These are phyloP conservation scores for Colletotrichum scovillei DNA, from an alignment of 2,329 filamentous ascomycete genomes.

Conservation along the genomic window DNA sequence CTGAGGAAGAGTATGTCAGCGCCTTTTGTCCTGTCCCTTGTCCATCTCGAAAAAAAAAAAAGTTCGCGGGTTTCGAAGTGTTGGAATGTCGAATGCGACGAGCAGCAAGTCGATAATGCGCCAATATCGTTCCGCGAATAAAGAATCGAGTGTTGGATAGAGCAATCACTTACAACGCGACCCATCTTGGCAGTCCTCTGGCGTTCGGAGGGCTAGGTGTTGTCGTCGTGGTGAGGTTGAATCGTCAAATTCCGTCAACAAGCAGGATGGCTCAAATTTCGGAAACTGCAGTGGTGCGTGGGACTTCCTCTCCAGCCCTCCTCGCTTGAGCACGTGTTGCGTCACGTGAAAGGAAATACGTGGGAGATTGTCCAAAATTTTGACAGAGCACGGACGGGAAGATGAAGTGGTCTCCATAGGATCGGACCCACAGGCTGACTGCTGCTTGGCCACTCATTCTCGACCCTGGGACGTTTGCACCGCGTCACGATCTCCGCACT, in stretches of 20 bases:
- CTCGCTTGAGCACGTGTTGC: constrained; percentile 21
- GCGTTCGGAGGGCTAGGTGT: constrained; percentile 36
- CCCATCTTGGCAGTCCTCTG: constrained; percentile 56
- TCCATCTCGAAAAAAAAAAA: constrained; percentile 14
- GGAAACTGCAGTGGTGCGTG: background rate
- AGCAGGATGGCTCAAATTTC: background rate
- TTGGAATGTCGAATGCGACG: constrained; percentile 15
- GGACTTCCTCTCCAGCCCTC: constrained; percentile 6
- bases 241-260: background rate
- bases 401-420: constrained; percentile 3
- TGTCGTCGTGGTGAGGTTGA: constrained; percentile 35
- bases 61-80: constrained; percentile 23
- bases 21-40: background rate
- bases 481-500: constrained; percentile 35
- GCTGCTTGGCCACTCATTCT: constrained; percentile 18
- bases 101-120: constrained; percentile 9
- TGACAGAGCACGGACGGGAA: constrained; percentile 16
- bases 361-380: background rate
- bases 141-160: constrained; percentile 24
- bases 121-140: background rate
- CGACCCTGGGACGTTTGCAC: constrained; percentile 11
- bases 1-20: constrained; percentile 40
- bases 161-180: constrained; percentile 58
- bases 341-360: background rate
- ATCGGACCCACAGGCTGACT: background rate